Evolutionary conservation across 768 basidiomycete species (phyloP).

Genomic region (Xanthoconium stramineum): DNA sequence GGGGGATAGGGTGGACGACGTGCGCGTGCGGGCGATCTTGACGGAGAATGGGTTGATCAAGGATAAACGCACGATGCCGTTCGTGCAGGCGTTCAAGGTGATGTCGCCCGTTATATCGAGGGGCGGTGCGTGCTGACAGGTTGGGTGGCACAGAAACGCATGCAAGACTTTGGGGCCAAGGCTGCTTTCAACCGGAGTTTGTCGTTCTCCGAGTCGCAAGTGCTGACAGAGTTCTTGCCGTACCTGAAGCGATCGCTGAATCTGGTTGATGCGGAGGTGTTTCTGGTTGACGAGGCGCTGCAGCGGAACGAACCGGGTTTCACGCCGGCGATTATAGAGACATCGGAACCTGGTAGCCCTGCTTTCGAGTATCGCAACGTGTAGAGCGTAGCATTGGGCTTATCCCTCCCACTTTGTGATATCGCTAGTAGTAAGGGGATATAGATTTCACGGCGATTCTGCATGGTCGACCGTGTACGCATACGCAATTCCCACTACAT

Average conservation of each 20-base stretch:
- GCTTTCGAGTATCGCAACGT: constrained; percentile 88
- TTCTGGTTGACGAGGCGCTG: constrained; percentile 66
- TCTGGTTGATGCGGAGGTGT: constrained; percentile 66
- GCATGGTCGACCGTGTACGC: no score
- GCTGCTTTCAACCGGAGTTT: constrained; percentile 80
- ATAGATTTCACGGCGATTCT: no score
- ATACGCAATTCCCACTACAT: no score
- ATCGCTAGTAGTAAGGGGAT: no score
- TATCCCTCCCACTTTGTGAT: no score
- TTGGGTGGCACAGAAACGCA: constrained; percentile 60
- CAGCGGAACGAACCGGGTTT: constrained; percentile 55
- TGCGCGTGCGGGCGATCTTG: constrained; percentile 65
- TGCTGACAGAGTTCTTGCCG: constrained; percentile 66
- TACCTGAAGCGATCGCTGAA: constrained; percentile 79
- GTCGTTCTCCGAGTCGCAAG: constrained; percentile 77
- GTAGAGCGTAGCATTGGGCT: constrained; percentile 5
- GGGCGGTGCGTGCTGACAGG: neutral
- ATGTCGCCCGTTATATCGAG: constrained; percentile 9
- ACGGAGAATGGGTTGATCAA: constrained; percentile 78
- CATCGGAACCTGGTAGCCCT: constrained; percentile 85
- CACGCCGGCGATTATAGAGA: constrained; percentile 67
- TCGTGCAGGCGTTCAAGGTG: constrained; percentile 91
- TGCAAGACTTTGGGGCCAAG: constrained; percentile 68
- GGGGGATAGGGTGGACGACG: constrained; percentile 75
- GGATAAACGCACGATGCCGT: constrained; percentile 96